These are phyloP conservation scores for Wickerhamiella musiphila DNA, from an alignment of 805 yeast species.

Conservation along the genomic window DNA sequence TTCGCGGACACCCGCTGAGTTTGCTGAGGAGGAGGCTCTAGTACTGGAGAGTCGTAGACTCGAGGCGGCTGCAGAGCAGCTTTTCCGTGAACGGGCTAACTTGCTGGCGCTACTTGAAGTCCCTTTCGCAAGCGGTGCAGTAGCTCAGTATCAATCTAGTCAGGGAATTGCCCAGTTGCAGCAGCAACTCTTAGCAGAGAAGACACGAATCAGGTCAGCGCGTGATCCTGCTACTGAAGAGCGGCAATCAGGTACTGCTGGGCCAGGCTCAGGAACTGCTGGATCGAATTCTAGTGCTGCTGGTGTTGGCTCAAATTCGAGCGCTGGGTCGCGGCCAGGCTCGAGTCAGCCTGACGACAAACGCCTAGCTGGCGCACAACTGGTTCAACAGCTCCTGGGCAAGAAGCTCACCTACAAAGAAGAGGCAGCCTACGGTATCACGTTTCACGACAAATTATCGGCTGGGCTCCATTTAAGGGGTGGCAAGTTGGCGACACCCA, in stretches of 20 bases:
- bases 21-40: conserved; percentile 92
- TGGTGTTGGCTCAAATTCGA: no score
- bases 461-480: conserved; percentile 80
- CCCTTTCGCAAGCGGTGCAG: conserved; percentile 53
- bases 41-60: conserved; percentile 85
- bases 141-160: conserved; percentile 61
- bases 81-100: conserved; percentile 66
- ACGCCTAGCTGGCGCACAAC: conserved; percentile 14
- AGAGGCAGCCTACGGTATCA: conserved; percentile 69
- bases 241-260: conserved; percentile 13
- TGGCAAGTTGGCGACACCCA: conserved; percentile 54
- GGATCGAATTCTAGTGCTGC: conserved; percentile 12
- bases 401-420: conserved; percentile 55
- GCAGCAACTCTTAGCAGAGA: conserved; percentile 57
- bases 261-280: conserved; percentile 14
- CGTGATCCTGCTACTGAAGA: conserved; percentile 5
- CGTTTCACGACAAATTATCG: conserved; percentile 37
- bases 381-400: conserved; percentile 20
- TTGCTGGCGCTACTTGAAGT: conserved; percentile 67
- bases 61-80: conserved; percentile 80
- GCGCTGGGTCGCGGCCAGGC: conserved; percentile 7
- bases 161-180: conserved; percentile 82
- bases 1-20: conserved; percentile 82
- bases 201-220: conserved; percentile 27
- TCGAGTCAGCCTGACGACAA: conserved; percentile 10